Conservation (phyloP, 768 basidiomycete species). For the Multifurca ochricompacta region DNA sequence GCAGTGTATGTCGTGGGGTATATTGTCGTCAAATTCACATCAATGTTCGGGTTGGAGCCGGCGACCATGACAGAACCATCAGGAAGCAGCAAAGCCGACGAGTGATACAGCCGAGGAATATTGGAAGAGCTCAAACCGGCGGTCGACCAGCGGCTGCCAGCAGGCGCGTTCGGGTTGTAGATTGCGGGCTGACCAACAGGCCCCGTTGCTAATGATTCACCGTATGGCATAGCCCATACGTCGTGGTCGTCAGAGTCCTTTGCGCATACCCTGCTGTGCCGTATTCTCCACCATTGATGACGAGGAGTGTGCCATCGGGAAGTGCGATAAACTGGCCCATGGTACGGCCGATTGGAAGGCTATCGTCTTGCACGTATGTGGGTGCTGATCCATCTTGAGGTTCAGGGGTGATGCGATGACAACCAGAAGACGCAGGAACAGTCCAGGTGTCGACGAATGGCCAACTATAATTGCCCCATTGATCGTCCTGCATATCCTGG, state of each 20-base stretch:
- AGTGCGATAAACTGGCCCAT: too few species aligned
- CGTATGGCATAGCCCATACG: constrained; percentile 54
- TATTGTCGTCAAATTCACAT: constrained; percentile 51
- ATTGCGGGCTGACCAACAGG: too few species aligned
- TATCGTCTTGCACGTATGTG: constrained; percentile 61
- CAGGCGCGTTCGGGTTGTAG: constrained; percentile 70
- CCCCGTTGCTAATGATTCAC: constrained; percentile 66
- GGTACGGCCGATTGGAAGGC: constrained; percentile 63
- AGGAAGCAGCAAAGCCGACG: constrained; percentile 73
- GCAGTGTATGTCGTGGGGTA: constrained; percentile 75
- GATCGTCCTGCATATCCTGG: constrained; percentile 61
- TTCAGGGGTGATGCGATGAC: constrained; percentile 81
- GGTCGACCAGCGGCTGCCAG: constrained; percentile 67
- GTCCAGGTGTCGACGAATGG: constrained; percentile 69
- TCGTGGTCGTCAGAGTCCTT: constrained; percentile 28
- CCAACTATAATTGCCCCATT: constrained; percentile 69
- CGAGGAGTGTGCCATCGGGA: constrained; percentile 63
- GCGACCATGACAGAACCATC: constrained; percentile 81
- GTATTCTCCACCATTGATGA: constrained; percentile 74
- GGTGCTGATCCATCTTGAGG: constrained; percentile 56
- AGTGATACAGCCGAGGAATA: too few species aligned
- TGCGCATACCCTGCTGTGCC: constrained; percentile 85
- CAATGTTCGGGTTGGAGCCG: constrained; percentile 88
- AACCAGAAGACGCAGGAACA: constrained; percentile 60
- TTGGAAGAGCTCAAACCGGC: constrained; percentile 52